Conservation (phyloP, 495 filamentous ascomycete species). For the Aspergillus kassunensis region DNA sequence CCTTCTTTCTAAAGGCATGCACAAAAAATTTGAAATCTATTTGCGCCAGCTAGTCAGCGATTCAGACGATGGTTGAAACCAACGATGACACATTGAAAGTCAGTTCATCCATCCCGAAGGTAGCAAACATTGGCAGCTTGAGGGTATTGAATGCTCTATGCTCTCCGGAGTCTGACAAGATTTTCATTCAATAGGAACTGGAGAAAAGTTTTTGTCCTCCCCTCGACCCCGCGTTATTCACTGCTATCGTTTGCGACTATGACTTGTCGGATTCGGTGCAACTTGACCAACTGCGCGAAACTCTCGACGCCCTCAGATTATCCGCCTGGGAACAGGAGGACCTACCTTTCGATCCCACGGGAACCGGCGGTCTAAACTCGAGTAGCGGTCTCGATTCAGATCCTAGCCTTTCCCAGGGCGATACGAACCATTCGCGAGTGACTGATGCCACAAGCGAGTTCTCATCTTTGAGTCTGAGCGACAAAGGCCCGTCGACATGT, state of each 20-base stretch:
- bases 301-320: conserved; percentile 55
- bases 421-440: conserved; percentile 28
- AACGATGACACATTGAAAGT: conserved; percentile 17
- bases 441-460: conserved; percentile 44
- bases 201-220: conserved; percentile 56
- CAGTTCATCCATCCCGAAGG: conserved; percentile 6
- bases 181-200: conserved; percentile 34
- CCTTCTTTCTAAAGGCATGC: conserved; percentile 17
- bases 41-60: conserved; percentile 15
- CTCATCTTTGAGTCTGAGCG: conserved; percentile 17
- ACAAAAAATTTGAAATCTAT: conserved; percentile 12
- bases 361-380: conserved; percentile 46
- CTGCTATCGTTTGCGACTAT: conserved; percentile 64
- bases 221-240: conserved; percentile 59
- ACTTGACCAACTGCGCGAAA: conserved; percentile 49
- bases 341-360: conserved; percentile 74
- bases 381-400: conserved; percentile 25
- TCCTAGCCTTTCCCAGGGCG: conserved; percentile 23
- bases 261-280: conserved; percentile 46
- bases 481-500: conserved; percentile 9
- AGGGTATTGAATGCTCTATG: not conserved
- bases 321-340: conserved; percentile 60
- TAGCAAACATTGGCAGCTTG: not conserved
- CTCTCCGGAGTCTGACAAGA: not conserved
- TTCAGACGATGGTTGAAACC: conserved; percentile 26